A percentile compares a stretch with the other conserved stretches of the same genome.
Conservation (phyloP, 2,329 filamentous ascomycete genomes). For the Colletotrichum sidae region DNA sequence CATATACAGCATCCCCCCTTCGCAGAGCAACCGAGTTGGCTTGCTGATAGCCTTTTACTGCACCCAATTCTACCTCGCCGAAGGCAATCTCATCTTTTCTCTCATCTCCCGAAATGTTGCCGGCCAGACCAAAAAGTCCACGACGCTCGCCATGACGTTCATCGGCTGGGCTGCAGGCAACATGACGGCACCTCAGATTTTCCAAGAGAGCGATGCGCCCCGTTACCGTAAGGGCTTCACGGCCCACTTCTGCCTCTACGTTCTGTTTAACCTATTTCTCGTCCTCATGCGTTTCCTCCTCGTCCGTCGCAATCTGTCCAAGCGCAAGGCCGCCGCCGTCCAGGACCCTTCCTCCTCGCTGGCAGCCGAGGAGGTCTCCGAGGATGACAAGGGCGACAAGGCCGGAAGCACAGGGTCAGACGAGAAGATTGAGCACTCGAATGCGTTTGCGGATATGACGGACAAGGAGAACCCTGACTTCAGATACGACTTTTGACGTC, state of each 20-base stretch:
- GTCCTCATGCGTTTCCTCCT: constrained; percentile 42
- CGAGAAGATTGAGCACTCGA: constrained; percentile 37
- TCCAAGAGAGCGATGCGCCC: constrained; percentile 68
- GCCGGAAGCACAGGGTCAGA: constrained; percentile 1
- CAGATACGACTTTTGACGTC: constrained; percentile 31
- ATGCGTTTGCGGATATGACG: constrained; percentile 39
- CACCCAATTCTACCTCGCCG: constrained; percentile 56
- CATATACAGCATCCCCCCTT: constrained; percentile 50
- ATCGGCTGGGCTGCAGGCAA: constrained; percentile 58
- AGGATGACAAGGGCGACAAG: constrained; percentile 4
- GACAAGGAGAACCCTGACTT: constrained; percentile 40
- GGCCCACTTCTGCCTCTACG: constrained; percentile 49
- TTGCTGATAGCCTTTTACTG: constrained; percentile 56
- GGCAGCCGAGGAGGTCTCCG: constrained; percentile 6
- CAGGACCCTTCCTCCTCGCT: not conserved
- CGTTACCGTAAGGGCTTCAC: constrained; percentile 57
- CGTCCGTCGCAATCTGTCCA: constrained; percentile 39
- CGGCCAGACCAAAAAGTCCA: constrained; percentile 75
- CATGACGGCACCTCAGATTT: constrained; percentile 74
- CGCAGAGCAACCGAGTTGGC: constrained; percentile 46
- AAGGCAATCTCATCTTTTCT: constrained; percentile 66
- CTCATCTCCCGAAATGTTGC: constrained; percentile 78
- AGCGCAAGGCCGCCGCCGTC: constrained; percentile 26
- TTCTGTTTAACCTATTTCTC: constrained; percentile 46
- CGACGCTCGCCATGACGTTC: constrained; percentile 62